These are phyloP conservation scores for Candida freyschussii DNA, from an alignment of 1,139 yeast genomes.

Conservation along the genomic window DNA sequence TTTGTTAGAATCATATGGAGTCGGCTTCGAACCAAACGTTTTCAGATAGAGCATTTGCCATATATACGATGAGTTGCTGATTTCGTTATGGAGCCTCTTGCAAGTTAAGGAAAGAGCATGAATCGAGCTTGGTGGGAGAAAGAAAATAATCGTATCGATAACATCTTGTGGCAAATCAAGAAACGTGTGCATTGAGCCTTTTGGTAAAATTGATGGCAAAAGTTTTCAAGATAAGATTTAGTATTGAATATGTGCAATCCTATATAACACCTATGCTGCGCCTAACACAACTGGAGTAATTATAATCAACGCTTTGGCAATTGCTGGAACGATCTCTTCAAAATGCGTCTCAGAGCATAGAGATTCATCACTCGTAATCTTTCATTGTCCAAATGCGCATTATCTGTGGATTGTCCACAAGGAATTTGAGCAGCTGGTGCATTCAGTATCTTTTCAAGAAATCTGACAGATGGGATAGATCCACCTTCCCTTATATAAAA, in stretches of 20 bases:
- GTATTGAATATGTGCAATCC: background rate
- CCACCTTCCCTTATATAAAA: constrained; percentile 93
- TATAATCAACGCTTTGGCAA: constrained; percentile 15
- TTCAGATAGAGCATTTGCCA: constrained; percentile 46
- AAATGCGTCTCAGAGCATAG: constrained; percentile 64
- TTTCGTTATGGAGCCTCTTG: constrained; percentile 27
- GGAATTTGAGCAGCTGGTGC: constrained; percentile 97
- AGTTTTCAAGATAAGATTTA: background rate
- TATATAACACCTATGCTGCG: background rate
- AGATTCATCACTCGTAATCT: constrained; percentile 74
- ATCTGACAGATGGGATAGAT: constrained; percentile 85
- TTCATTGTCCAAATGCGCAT: constrained; percentile 90
- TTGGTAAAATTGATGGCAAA: background rate
- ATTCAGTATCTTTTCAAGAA: constrained; percentile 70
- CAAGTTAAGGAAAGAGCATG: constrained; percentile 43
- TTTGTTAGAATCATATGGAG: constrained; percentile 28
- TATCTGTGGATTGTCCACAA: constrained; percentile 92
- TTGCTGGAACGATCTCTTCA: constrained; percentile 29
- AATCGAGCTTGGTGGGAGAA: constrained; percentile 43
- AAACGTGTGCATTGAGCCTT: constrained; percentile 1
- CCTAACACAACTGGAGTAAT: background rate
- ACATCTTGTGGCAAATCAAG: constrained; percentile 38
- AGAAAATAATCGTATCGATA: constrained; percentile 37
- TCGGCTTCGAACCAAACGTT: constrained; percentile 41
- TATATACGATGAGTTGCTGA: constrained; percentile 36